Conservation (phyloP, 2,329 filamentous ascomycete genomes). For the Beauveria scarabaeidicola region DNA sequence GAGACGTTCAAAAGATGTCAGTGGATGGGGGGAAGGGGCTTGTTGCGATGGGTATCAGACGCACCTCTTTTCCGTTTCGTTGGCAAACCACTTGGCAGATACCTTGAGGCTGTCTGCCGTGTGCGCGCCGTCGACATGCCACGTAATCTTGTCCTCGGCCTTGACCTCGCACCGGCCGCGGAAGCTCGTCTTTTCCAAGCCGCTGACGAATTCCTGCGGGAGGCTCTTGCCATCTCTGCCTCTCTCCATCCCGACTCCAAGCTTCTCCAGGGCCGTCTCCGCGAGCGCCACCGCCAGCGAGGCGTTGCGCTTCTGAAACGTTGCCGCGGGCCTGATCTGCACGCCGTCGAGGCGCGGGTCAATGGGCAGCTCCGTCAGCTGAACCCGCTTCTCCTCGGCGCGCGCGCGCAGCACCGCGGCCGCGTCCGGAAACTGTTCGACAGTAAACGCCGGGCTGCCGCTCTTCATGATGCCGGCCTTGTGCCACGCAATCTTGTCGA, state of each 20-base stretch:
- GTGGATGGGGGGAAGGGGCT: background rate
- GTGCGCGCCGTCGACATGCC: slow-evolving; percentile 91
- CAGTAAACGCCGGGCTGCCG: slow-evolving; percentile 48
- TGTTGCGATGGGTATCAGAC: background rate
- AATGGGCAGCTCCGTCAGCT: slow-evolving; percentile 36
- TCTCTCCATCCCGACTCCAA: slow-evolving; percentile 27
- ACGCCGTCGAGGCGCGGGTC: slow-evolving; percentile 39
- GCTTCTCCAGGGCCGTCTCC: slow-evolving; percentile 36
- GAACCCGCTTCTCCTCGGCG: slow-evolving; percentile 44
- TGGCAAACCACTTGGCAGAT: slow-evolving; percentile 73
- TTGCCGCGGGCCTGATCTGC: slow-evolving; percentile 41
- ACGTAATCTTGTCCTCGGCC: slow-evolving; percentile 50
- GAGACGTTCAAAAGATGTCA: background rate
- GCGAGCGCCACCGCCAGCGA: slow-evolving; percentile 44
- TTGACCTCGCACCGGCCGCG: slow-evolving; percentile 68
- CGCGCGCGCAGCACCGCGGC: slow-evolving; percentile 38
- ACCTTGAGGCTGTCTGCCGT: slow-evolving; percentile 82
- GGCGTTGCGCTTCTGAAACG: slow-evolving; percentile 53
- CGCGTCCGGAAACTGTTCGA: slow-evolving; percentile 40
- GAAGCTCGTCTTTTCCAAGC: slow-evolving; percentile 67
- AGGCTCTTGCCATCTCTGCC: slow-evolving; percentile 28
- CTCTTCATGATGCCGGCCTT: slow-evolving; percentile 64
- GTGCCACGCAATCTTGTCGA: slow-evolving; percentile 64
- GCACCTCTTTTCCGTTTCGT: slow-evolving; percentile 31
- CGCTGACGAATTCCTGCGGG: slow-evolving; percentile 58